Evolutionary conservation across 305 asterid genomes (phyloP), one percentile per base, ranked within the genome.

Genomic region (Fraxinus velutina): DNA sequence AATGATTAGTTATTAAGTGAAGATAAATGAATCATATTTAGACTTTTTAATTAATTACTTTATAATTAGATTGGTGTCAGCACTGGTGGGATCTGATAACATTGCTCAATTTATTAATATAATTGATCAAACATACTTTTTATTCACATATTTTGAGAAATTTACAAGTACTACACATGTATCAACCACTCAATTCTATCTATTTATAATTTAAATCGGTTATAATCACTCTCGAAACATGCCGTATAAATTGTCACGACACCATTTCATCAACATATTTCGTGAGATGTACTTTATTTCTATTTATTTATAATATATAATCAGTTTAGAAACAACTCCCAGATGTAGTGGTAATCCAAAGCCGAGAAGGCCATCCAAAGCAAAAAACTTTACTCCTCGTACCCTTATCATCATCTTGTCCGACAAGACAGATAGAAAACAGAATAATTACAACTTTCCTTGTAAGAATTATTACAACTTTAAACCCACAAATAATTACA

Each of bases 361-460:
- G 66, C 10, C 66, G 10, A 55, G 13, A 55, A 55, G 24, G 27
- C 19, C 66, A 55, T 55, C 66, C 10, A 55, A 55, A 55, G 71
- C 30, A 60, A 60, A 22, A 68, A 68, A 29, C 37, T 29, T 30
- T 29, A 29, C 37, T 68, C 19, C 15, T 68, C 4, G 15, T 29
- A 68, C 22, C 39, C 33, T 68, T 12, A 68, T 68, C 37, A 29
- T 68, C 74, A 68, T 68, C 74, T 68, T 68, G 39, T 68, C 39
- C 74, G 37, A 68, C 74, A 29, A 68, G 37, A 66, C 19, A 10
- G 17, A 24, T 0, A 21, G 30, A 68, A 68, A 29, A 68, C 37
- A 68, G 74, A 68, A 68, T 68, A 27, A 68, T 68, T 29, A 30
- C 37, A 68, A 68, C 74, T 68, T 68, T 68, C 74, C 74, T 68